Conservation (phyloP, 1,284 basidiomycete species). For the Wallemia ichthyophaga region DNA sequence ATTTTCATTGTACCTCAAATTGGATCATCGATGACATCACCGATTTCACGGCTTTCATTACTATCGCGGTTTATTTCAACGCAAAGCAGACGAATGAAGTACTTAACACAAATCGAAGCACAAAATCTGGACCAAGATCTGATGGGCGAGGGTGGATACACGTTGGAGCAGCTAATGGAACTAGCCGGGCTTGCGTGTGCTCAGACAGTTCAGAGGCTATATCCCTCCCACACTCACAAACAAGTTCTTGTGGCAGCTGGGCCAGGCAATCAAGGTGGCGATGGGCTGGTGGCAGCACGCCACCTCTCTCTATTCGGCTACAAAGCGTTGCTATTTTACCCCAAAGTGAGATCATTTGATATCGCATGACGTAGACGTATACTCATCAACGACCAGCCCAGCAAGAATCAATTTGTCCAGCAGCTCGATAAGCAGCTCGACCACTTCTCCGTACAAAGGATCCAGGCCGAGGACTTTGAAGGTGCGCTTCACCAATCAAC, state of each 20-base stretch:
- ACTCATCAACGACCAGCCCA: constrained; percentile 24
- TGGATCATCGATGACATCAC: too few species aligned
- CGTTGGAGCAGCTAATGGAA: constrained; percentile 88
- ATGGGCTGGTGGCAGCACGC: constrained; percentile 82
- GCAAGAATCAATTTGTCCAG: constrained; percentile 63
- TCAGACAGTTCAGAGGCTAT: constrained; percentile 49
- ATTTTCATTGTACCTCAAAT: too few species aligned
- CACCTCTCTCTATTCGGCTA: constrained; percentile 88
- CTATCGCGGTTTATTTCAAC: too few species aligned
- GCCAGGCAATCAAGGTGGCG: constrained; percentile 46
- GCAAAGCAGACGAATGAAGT: not conserved
- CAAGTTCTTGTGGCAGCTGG: constrained; percentile 77
- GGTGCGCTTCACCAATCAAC: constrained; percentile 33
- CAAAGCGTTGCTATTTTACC: constrained; percentile 55
- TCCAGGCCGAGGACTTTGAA: constrained; percentile 25
- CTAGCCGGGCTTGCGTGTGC: constrained; percentile 91
- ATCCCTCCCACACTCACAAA: constrained; percentile 30
- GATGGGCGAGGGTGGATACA: constrained; percentile 65
- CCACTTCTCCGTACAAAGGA: constrained; percentile 48
- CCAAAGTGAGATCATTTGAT: constrained; percentile 49
- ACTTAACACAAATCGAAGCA: not conserved
- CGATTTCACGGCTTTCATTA: too few species aligned
- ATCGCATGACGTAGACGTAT: not conserved
- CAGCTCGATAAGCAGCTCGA: constrained; percentile 57
- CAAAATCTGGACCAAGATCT: constrained; percentile 51